phyloP scores from a whole-genome alignment of 352 stramenopile species.

The Globisporangium parvum region DNA sequence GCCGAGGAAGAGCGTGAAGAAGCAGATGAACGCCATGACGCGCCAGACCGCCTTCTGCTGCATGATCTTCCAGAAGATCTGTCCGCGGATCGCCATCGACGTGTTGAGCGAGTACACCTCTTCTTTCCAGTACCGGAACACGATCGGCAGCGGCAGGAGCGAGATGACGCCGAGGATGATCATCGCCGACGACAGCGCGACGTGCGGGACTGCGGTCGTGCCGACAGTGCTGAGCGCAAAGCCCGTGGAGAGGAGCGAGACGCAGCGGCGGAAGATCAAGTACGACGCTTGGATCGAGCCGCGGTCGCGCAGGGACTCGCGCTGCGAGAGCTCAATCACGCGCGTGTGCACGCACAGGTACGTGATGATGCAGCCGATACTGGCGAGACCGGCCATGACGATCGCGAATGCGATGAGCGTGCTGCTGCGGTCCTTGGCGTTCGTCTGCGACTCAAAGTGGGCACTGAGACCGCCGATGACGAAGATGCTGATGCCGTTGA shows the following conservation, averaged over 20 bases:
- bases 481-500: constrained; percentile 58
- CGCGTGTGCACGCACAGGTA: constrained; percentile 35
- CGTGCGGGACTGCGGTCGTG: constrained; percentile 4
- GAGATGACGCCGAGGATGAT: constrained; percentile 27
- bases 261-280: constrained; percentile 26
- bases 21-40: constrained; percentile 27
- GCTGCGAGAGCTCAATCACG: constrained; percentile 36
- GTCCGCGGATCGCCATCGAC: constrained; percentile 22
- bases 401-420: constrained; percentile 20
- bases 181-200: constrained; percentile 23
- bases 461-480: constrained; percentile 48
- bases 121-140: constrained; percentile 29
- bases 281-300: constrained; percentile 27
- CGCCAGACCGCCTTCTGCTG: constrained; percentile 41
- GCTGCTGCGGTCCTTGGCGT: constrained; percentile 3
- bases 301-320: constrained; percentile 24
- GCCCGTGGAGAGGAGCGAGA: constrained; percentile 12
- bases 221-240: constrained; percentile 18
- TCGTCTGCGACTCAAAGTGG: constrained; percentile 26
- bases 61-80: constrained; percentile 45
- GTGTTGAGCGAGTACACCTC: constrained; percentile 29
- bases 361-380: constrained; percentile 35
- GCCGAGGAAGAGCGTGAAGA: constrained; percentile 27
- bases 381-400: constrained; percentile 21
- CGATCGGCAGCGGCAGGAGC: constrained; percentile 20